Evolutionary conservation across 108 stramenopile species (phyloP).

Genomic region (Skeletonema potamos): DNA sequence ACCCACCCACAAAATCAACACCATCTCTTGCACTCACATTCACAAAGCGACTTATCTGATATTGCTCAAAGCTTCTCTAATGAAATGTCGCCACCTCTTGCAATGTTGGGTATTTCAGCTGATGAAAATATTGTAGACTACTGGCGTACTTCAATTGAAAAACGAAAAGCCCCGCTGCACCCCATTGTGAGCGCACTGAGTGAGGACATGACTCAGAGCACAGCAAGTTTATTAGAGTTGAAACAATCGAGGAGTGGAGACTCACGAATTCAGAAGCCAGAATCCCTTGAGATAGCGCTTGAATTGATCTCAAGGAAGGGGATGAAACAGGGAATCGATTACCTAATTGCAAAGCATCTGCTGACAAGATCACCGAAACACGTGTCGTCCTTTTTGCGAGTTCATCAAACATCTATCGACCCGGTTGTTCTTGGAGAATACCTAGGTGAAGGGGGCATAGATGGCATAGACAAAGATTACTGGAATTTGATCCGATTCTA

Average conservation of each 20-base stretch:
- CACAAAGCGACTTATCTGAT: slow-evolving; percentile 1
- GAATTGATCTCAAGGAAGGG: slow-evolving; percentile 80
- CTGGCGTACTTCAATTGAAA: slow-evolving; percentile 61
- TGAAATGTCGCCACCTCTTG: slow-evolving; percentile 34
- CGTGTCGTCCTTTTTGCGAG: slow-evolving; percentile 83
- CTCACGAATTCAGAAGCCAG: slow-evolving; percentile 34
- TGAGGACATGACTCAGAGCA: neutral
- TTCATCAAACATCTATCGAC: slow-evolving; percentile 83
- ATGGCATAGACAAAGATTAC: slow-evolving; percentile 76
- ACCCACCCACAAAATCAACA: slow-evolving; percentile 33
- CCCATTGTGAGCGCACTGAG: neutral
- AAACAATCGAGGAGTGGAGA: slow-evolving; percentile 35
- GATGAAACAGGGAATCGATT: slow-evolving; percentile 92
- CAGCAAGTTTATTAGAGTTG: neutral
- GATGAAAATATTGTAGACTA: slow-evolving; percentile 59
- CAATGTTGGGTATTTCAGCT: slow-evolving; percentile 4
- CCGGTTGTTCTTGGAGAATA: slow-evolving; percentile 87
- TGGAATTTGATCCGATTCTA: slow-evolving; percentile 89
- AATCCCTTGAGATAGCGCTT: slow-evolving; percentile 66
- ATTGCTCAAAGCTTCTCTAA: slow-evolving; percentile 6
- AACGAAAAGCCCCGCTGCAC: slow-evolving; percentile 33
- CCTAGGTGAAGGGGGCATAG: slow-evolving; percentile 82
- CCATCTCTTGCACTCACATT: slow-evolving; percentile 9
- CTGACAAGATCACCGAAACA: slow-evolving; percentile 90
- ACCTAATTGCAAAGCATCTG: slow-evolving; percentile 87